These are phyloP conservation scores for Pseudoscleropodium purum DNA, from an alignment of 225 moss, liverwort and hornwort genomes.

Conservation along the genomic window DNA sequence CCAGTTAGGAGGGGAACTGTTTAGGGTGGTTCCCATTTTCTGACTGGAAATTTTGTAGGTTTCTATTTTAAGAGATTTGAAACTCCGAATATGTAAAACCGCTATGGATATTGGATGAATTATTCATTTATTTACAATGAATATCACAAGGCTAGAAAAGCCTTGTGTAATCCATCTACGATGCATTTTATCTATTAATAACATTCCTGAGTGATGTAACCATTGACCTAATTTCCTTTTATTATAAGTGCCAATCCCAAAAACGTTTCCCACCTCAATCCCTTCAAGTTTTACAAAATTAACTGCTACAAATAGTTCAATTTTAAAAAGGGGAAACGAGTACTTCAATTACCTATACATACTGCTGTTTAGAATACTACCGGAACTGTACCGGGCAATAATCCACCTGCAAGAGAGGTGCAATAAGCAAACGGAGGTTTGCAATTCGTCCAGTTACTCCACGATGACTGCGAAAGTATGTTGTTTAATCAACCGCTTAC, in stretches of 20 bases:
- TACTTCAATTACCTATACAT: accelerated
- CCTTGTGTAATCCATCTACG: neutral
- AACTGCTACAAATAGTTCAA: too few relatives aligned
- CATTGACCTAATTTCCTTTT: accelerated
- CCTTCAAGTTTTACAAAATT: accelerated
- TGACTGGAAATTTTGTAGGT: too few relatives aligned
- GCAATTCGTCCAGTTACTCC: neutral
- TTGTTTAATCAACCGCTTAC: accelerated
- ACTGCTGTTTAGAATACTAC: neutral
- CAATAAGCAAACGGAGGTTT: accelerated
- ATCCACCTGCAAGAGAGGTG: neutral
- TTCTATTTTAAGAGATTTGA: neutral
- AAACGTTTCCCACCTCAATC: too few relatives aligned
- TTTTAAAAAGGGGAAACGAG: accelerated
- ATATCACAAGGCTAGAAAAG: neutral
- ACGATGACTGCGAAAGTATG: too few relatives aligned
- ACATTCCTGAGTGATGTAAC: neutral
- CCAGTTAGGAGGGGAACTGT: neutral
- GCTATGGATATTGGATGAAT: too few relatives aligned
- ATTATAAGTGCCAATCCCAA: too few relatives aligned
- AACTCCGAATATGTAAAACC: neutral
- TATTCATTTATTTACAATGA: too few relatives aligned
- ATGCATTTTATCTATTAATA: neutral
- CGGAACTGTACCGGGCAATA: accelerated
- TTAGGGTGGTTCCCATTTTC: too few relatives aligned